phyloP scores from a whole-genome alignment of 1,284 basidiomycete species.

The Rhodotorula sp. region DNA sequence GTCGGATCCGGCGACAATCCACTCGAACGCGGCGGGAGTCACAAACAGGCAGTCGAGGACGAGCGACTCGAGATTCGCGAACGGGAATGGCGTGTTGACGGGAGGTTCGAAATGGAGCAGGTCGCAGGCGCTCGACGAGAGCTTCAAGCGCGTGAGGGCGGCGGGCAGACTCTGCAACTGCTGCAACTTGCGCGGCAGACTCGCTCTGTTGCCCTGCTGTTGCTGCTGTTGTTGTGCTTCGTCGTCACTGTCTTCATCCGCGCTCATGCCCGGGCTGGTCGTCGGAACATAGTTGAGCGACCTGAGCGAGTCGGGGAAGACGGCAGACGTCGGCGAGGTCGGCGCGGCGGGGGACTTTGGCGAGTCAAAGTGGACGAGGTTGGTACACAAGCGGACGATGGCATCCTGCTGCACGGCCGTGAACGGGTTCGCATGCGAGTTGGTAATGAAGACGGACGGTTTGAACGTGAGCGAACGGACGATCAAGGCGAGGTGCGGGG shows the following conservation, averaged over 20 bases:
- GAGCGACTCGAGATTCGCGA: not conserved
- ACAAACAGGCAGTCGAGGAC: constrained; percentile 2
- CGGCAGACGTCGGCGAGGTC: not conserved
- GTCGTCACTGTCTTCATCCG: not conserved
- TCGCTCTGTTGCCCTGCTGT: not conserved
- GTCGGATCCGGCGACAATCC: not conserved
- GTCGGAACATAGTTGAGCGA: constrained; percentile 1
- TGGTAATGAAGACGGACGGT: not conserved
- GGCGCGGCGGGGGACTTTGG: constrained; percentile 9
- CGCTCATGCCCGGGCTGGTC: too few species aligned
- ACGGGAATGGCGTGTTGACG: not conserved
- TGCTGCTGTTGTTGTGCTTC: not conserved
- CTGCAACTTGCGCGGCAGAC: not conserved
- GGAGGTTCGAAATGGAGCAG: not conserved
- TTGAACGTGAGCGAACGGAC: constrained; percentile 5
- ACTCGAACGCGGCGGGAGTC: not conserved
- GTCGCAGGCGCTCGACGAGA: not conserved
- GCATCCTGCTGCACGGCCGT: constrained; percentile 11
- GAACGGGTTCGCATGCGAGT: not conserved
- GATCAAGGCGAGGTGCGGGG: not conserved
- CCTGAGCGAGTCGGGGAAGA: not conserved
- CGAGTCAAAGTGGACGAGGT: constrained; percentile 16
- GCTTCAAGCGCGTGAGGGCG: not conserved
- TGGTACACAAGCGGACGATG: constrained; percentile 12
- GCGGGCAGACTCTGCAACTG: not conserved